phyloP scores from a whole-genome alignment of 2,329 filamentous ascomycete genomes.

The Colletotrichum sp. region DNA sequence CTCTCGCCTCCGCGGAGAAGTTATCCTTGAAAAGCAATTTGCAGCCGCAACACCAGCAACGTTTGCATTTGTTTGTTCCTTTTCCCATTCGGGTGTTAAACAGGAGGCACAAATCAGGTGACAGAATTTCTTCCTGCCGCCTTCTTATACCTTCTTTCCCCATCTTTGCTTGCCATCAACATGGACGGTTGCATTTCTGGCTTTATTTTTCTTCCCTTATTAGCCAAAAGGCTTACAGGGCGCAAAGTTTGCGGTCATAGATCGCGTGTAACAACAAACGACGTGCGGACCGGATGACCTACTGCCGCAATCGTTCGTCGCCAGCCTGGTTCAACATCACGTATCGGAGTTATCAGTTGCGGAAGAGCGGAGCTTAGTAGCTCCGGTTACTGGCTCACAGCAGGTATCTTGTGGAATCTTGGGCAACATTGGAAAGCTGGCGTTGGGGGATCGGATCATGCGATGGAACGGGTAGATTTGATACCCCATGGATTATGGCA shows the following conservation, averaged over 20 bases:
- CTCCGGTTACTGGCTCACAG: neutral
- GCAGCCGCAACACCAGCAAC: neutral
- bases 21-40: neutral
- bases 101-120: neutral
- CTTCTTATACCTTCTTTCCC: neutral
- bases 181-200: neutral
- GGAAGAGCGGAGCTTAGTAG: conserved; percentile 7
- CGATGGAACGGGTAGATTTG: neutral
- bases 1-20: conserved; percentile 19
- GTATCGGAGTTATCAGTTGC: neutral
- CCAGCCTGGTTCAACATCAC: neutral
- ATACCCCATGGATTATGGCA: neutral
- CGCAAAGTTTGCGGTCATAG: conserved; percentile 12
- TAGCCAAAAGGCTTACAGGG: neutral
- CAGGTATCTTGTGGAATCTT: neutral
- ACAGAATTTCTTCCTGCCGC: neutral
- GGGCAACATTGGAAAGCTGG: neutral
- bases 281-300: neutral
- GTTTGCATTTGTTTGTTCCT: conserved; percentile 3
- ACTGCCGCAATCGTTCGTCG: neutral
- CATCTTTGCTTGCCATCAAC: neutral
- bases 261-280: conserved; percentile 13
- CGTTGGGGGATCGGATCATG: neutral
- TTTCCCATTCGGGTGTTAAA: neutral
- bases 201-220: neutral